Evolutionary conservation across 2,329 filamentous ascomycete genomes (phyloP).

Genomic region (Colletotrichum orbiculare): DNA sequence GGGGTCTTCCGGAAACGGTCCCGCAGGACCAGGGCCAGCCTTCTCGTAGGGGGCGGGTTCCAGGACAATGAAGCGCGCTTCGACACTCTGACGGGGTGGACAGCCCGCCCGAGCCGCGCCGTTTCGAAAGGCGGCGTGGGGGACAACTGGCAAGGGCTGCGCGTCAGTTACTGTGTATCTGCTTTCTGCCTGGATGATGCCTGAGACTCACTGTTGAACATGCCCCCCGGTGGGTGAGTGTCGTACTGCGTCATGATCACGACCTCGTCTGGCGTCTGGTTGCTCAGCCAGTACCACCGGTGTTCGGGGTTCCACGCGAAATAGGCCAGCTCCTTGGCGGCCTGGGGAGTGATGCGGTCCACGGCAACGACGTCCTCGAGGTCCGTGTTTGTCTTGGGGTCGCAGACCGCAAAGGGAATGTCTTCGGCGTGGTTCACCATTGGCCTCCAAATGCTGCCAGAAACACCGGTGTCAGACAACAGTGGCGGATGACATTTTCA

Average conservation of each 20-base stretch:
- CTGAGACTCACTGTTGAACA: conserved; percentile 8
- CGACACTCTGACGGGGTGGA: conserved; percentile 5
- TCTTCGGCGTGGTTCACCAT: conserved; percentile 10
- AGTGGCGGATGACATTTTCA: too few species aligned
- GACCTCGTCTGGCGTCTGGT: conserved; percentile 8
- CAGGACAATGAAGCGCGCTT: conserved; percentile 6
- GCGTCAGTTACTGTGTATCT: too few species aligned
- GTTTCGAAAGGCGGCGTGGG: conserved; percentile 9
- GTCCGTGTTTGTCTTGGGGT: conserved; percentile 6
- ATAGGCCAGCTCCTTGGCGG: conserved; percentile 6
- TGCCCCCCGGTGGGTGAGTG: conserved; percentile 7
- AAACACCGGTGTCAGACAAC: background rate
- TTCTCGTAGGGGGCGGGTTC: conserved; percentile 13
- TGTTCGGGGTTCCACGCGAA: conserved; percentile 4
- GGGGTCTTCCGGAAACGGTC: conserved; percentile 5
- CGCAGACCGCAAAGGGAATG: conserved; percentile 8
- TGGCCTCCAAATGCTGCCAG: conserved; percentile 5
- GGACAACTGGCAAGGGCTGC: background rate
- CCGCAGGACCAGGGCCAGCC: background rate
- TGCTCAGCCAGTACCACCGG: conserved; percentile 15
- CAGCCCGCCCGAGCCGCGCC: conserved; percentile 2
- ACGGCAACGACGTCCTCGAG: conserved; percentile 7
- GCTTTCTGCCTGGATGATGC: background rate
- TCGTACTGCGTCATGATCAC: conserved; percentile 13
- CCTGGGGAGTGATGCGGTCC: background rate